Conservation (phyloP, 2,329 filamentous ascomycete genomes). For the Scedosporium apiospermum region DNA sequence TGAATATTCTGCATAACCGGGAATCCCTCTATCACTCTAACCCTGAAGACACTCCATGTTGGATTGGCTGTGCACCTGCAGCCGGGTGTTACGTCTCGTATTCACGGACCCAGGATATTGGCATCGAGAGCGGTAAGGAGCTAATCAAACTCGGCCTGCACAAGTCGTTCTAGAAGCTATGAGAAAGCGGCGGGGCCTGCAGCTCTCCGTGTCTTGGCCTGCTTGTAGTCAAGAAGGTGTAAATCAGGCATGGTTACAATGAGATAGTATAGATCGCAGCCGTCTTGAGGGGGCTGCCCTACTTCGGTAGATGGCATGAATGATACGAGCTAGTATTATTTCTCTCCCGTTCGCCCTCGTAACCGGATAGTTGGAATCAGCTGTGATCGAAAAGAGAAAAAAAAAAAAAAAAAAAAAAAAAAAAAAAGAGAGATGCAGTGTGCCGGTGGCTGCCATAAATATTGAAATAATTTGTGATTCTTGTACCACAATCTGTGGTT, state of each 20-base stretch:
- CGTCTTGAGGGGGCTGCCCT: not conserved
- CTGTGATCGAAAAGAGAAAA: not conserved
- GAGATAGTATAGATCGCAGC: not conserved
- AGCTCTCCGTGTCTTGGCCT: not conserved
- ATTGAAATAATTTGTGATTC: not conserved
- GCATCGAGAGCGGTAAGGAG: not conserved
- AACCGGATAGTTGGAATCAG: slow-evolving; percentile 2
- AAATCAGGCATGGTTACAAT: not conserved
- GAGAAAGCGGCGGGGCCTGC: not conserved
- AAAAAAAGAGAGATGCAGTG: not conserved
- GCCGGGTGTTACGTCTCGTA: slow-evolving; percentile 6
- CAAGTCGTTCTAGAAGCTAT: slow-evolving; percentile 1
- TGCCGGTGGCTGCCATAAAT: not conserved
- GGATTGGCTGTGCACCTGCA: not conserved
- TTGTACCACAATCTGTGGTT: not conserved
- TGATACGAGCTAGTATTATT: not conserved
- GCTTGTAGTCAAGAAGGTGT: not conserved
- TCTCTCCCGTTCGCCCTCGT: not conserved
- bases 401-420: too few relatives aligned
- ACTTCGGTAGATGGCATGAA: not conserved
- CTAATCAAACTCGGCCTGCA: not conserved
- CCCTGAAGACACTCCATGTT: not conserved
- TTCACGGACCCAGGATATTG: not conserved
- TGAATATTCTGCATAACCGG: not conserved
- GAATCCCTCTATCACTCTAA: not conserved